phyloP scores from a whole-genome alignment of 2,329 filamentous ascomycete genomes.

The Paecilomyces fulvus region DNA sequence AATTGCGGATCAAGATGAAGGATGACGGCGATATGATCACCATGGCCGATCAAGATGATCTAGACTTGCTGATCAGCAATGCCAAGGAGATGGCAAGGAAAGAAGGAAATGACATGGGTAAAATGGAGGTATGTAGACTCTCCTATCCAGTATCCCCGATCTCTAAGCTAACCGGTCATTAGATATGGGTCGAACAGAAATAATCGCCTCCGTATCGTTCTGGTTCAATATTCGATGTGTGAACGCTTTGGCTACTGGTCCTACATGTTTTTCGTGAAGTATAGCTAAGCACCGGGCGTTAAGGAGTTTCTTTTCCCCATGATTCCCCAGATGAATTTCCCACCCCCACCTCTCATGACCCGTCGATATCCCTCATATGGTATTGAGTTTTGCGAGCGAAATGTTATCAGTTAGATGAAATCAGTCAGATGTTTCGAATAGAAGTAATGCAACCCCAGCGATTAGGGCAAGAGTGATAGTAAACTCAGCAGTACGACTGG shows the following conservation, averaged over 20 bases:
- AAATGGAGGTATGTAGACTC: slow-evolving; percentile 81
- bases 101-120: slow-evolving; percentile 73
- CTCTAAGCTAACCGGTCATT: background rate
- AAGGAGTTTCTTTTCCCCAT: background rate
- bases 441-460: background rate
- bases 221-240: background rate
- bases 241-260: background rate
- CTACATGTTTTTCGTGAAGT: background rate
- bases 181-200: slow-evolving; percentile 14
- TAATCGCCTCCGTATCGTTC: background rate
- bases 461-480: background rate
- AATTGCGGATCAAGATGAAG: slow-evolving; percentile 77
- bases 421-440: background rate
- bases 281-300: slow-evolving; percentile 4
- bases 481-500: no score
- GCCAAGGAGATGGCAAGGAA: slow-evolving; percentile 61
- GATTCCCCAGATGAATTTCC: background rate
- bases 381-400: background rate
- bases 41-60: slow-evolving; percentile 90
- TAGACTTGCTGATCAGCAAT: slow-evolving; percentile 73
- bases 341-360: background rate
- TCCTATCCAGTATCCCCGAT: background rate
- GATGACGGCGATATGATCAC: slow-evolving; percentile 93
- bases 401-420: background rate
- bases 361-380: background rate